Base-by-base conservation (phyloP, 352 stramenopile genomes). In the Phytophthora idaei region DNA sequence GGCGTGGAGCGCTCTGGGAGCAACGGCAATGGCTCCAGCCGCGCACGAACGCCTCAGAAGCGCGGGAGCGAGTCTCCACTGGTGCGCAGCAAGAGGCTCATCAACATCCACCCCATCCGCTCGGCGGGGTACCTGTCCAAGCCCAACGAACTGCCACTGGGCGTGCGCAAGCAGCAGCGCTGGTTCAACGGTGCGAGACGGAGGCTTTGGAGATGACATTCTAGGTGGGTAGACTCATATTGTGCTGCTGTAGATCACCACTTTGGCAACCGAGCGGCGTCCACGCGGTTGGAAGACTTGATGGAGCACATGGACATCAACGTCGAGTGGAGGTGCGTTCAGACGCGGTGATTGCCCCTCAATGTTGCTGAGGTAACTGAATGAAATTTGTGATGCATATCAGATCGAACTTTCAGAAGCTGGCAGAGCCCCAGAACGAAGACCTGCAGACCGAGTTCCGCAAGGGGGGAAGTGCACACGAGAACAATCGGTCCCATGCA, bases 301-400 rank as follows among this genome's bases (percentile, higher is more conserved):
- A 92, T 95, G 87, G 83, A 95, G 64, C 87, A 95, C 78, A 92
- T 95, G 85, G 76, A 81, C 31, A 88, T 95, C n/a, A 89, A 81
- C 37, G 87, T 95, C 34, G 84, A 95, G 32, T 95, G 87, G 87
- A 89, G 79, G 84, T 93, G 57, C 11, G 62, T 70, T 8, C 31
- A 37, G 36, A 50, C 8, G 21, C 10, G 28, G 7, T 41, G 3
- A 10, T 47, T 15, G 21, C 7, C 21, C 15, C 21, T n/a, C 27
- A 11, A 36, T 34, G 11, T 32, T 56, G 45, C 15, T 32, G 1
- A 46, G 17, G 2, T 14, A 31, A 8, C 10, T 31, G 12, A 57
- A 15, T 57, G 14, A 69, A 46, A 27, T 48, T 15, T 34, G 27
- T 46, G 17, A 25, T 59, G 21, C 31, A 32, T 52, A 25, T 46